phyloP scores from a whole-genome alignment of 179 eudicot genomes.

The Gypsophila paniculata region DNA sequence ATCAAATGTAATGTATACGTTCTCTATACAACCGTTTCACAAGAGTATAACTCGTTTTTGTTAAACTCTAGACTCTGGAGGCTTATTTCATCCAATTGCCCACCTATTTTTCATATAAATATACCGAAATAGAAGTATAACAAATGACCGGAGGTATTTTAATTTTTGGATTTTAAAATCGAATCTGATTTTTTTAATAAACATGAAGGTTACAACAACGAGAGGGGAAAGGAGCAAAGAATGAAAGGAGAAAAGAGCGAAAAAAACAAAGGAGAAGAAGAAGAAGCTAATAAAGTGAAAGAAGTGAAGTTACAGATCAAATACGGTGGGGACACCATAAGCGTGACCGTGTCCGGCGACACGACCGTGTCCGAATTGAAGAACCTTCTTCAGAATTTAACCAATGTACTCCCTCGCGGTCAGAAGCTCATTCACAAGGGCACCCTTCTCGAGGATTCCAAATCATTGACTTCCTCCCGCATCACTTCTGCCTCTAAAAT shows the following conservation, averaged over 20 bases:
- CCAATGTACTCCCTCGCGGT: constrained; percentile 90
- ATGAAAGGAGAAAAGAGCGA: neutral
- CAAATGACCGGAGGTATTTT: too few relatives aligned
- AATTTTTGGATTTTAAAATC: too few relatives aligned
- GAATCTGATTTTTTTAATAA: too few relatives aligned
- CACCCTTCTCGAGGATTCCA: constrained; percentile 49
- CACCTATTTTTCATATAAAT: too few relatives aligned
- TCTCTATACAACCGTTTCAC: too few relatives aligned
- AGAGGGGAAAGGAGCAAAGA: neutral
- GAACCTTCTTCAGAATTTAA: constrained; percentile 55
- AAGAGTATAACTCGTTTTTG: too few relatives aligned
- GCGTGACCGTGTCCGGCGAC: constrained; percentile 28
- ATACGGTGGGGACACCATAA: constrained; percentile 63
- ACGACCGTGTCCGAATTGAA: constrained; percentile 64
- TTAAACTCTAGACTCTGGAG: too few relatives aligned
- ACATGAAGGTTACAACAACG: constrained; percentile 1
- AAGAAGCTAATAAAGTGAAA: constrained; percentile 20
- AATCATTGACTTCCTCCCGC: constrained; percentile 47
- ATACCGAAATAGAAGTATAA: too few relatives aligned
- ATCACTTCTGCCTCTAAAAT: constrained; percentile 57
- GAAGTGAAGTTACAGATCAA: constrained; percentile 48
- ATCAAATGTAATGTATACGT: too few relatives aligned
- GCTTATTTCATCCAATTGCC: too few relatives aligned
- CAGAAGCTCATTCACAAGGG: constrained; percentile 90
- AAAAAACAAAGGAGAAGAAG: constrained; percentile 1